These are phyloP conservation scores for Mucor velutinosus DNA, from an alignment of 371 early-diverging fungal species.

Conservation along the genomic window DNA sequence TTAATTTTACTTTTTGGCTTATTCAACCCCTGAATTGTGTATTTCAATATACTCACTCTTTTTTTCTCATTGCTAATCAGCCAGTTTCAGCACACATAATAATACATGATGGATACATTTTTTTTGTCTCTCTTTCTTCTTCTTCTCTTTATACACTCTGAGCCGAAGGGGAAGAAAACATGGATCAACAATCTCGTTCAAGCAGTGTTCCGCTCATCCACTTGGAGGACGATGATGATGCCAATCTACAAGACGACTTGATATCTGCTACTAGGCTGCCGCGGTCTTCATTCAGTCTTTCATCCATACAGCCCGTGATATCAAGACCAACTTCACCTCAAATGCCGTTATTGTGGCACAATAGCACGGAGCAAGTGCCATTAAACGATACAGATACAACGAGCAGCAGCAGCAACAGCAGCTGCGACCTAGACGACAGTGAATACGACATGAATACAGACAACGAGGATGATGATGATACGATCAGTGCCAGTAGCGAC, in stretches of 20 bases:
- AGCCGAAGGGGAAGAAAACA: not conserved
- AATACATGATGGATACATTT: not conserved
- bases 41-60: not conserved
- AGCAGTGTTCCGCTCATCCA: constrained; percentile 21
- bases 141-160: not conserved
- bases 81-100: not conserved
- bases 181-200: constrained; percentile 19
- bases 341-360: constrained; percentile 1
- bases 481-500: constrained; percentile 11
- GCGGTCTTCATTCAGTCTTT: constrained; percentile 21
- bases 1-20: not conserved
- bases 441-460: not conserved
- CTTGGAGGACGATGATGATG: constrained; percentile 10
- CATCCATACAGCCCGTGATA: constrained; percentile 11
- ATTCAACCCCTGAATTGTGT: constrained; percentile 7
- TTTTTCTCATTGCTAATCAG: not conserved
- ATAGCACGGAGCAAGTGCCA: not conserved
- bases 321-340: not conserved
- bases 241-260: not conserved
- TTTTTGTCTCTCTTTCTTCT: not conserved
- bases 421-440: not conserved
- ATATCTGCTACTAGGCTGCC: not conserved
- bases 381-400: not conserved
- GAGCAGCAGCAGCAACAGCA: not conserved
- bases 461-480: constrained; percentile 4